phyloP scores from a whole-genome alignment of 345 rosid species.

The Eutrema japonicum region DNA sequence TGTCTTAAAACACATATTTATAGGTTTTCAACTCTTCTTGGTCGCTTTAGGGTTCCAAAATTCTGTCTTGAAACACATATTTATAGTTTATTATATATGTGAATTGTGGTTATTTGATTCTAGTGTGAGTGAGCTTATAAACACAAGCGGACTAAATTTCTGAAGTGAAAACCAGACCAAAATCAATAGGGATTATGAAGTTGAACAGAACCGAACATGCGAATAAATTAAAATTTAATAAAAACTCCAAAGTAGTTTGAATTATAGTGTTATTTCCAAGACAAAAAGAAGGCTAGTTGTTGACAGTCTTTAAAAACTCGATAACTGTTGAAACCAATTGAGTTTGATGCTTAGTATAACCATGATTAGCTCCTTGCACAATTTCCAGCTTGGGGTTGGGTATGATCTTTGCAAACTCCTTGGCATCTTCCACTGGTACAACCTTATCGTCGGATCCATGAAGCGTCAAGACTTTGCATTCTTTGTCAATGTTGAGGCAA shows the following conservation, averaged over 20 bases:
- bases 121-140: no score
- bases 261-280: neutral
- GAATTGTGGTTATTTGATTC: no score
- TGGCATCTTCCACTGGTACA: slow-evolving; percentile 59
- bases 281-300: neutral
- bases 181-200: neutral
- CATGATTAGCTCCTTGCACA: slow-evolving; percentile 61
- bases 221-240: no score
- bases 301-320: slow-evolving; percentile 48
- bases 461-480: slow-evolving; percentile 75
- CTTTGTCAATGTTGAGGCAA: slow-evolving; percentile 55
- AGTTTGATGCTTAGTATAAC: slow-evolving; percentile 55
- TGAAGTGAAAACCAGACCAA: no score
- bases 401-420: slow-evolving; percentile 48
- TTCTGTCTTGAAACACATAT: no score
- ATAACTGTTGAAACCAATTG: slow-evolving; percentile 51
- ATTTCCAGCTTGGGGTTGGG: slow-evolving; percentile 60
- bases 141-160: no score
- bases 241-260: no score
- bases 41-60: no score
- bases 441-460: slow-evolving; percentile 63
- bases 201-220: neutral
- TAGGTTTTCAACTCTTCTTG: no score
- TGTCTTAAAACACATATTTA: no score
- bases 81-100: no score